Evolutionary conservation across 768 basidiomycete genomes (phyloP).

Genomic region (Sporobolomyces roseus): DNA sequence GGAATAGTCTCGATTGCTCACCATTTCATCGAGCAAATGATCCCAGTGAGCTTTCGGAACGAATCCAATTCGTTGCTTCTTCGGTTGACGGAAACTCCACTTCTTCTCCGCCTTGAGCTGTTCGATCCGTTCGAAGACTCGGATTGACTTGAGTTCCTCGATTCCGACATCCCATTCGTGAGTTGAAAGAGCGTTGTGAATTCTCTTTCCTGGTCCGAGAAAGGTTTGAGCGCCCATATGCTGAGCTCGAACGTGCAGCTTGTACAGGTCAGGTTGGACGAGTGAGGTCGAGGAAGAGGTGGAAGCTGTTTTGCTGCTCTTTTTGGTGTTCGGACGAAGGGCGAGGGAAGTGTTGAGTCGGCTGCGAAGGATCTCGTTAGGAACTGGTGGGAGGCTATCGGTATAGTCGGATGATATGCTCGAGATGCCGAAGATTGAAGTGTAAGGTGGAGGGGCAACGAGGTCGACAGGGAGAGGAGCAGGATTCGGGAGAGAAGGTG

Average conservation of each 20-base stretch:
- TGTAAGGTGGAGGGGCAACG: conserved; percentile 7
- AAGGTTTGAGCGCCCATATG: conserved; percentile 33
- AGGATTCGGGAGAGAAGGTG: conserved; percentile 5
- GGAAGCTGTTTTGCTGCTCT: conserved; percentile 32
- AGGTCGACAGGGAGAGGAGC: not conserved
- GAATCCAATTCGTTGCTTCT: conserved; percentile 79
- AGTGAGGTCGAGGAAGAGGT: not conserved
- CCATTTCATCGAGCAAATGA: conserved; percentile 94
- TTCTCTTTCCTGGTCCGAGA: conserved; percentile 33
- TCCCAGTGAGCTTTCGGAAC: conserved; percentile 88
- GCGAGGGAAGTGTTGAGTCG: conserved; percentile 23
- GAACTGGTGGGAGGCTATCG: conserved; percentile 12
- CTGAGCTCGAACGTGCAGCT: conserved; percentile 35
- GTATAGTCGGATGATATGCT: conserved; percentile 28
- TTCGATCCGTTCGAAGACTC: conserved; percentile 77
- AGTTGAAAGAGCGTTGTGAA: conserved; percentile 31
- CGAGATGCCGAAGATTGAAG: conserved; percentile 29
- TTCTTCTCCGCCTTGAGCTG: conserved; percentile 68
- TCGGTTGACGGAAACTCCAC: conserved; percentile 94
- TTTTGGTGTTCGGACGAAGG: conserved; percentile 24
- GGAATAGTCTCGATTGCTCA: conserved; percentile 49
- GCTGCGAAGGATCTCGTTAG: conserved; percentile 20
- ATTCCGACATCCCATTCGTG: conserved; percentile 39
- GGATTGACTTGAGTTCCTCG: conserved; percentile 37
- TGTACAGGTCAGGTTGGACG: conserved; percentile 39